Percentiles rank a stretch among this genome's conserved stretches.
These are phyloP conservation scores for Candida pini DNA, from an alignment of 805 yeast species.

Conservation along the genomic window DNA sequence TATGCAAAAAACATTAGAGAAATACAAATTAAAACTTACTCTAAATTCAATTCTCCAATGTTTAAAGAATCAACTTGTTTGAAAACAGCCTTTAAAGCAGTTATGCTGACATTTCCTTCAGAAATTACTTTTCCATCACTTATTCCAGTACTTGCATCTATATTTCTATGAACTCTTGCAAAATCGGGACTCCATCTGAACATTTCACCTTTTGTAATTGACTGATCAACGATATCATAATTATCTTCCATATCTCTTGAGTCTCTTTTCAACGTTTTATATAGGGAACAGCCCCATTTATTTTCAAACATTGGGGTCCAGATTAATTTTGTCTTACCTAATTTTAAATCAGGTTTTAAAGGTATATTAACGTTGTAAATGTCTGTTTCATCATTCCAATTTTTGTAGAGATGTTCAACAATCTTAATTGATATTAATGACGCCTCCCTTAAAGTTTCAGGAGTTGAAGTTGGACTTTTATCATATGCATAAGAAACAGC, in stretches of 20 bases:
- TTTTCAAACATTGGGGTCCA: conserved; percentile 81
- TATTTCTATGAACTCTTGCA: conserved; percentile 53
- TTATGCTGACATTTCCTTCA: conserved; percentile 57
- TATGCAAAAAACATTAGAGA: conserved; percentile 1
- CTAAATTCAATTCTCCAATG: conserved; percentile 52
- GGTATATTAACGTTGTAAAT: conserved; percentile 85
- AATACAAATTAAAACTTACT: conserved; percentile 28
- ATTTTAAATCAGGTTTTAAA: conserved; percentile 44
- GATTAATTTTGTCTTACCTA: conserved; percentile 53
- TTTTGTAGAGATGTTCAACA: conserved; percentile 48
- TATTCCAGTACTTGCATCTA: conserved; percentile 36
- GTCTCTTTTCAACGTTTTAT: conserved; percentile 5
- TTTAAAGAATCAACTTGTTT: conserved; percentile 41
- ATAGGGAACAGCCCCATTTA: conserved; percentile 51
- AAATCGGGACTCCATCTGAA: conserved; percentile 87
- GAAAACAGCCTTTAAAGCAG: conserved; percentile 71
- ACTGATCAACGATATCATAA: conserved; percentile 45
- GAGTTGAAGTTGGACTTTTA: conserved; percentile 40
- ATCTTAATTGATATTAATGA: conserved; percentile 61
- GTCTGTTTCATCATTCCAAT: conserved; percentile 60
- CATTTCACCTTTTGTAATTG: conserved; percentile 36
- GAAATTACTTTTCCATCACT: conserved; percentile 70
- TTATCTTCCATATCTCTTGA: conserved; percentile 8
- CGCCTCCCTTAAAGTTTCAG: conserved; percentile 53
- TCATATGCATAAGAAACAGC: conserved; percentile 87